These are phyloP conservation scores for Eucommia ulmoides DNA, from an alignment of 257 asterid species.

Conservation along the genomic window DNA sequence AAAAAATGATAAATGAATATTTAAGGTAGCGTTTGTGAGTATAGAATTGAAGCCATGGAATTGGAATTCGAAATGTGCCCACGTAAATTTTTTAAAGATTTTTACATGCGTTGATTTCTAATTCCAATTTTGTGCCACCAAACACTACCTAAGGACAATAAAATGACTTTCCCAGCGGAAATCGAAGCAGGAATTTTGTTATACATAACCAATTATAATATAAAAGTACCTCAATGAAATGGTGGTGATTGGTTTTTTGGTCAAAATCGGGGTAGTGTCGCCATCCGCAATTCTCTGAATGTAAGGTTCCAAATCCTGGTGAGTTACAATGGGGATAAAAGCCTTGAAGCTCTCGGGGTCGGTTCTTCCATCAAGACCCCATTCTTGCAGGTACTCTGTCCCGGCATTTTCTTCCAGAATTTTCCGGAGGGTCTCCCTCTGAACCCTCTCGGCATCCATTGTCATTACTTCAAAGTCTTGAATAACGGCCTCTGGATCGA, in stretches of 20 bases:
- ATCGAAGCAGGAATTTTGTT: no score
- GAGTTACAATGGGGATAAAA: conserved; percentile 61
- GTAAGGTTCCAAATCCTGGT: conserved; percentile 69
- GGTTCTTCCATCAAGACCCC: conserved; percentile 67
- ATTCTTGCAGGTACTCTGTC: conserved; percentile 59
- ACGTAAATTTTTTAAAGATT: no score
- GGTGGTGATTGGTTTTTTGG: conserved; percentile 62
- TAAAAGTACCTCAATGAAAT: conserved; percentile 68
- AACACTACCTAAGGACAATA: no score
- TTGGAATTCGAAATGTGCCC: no score
- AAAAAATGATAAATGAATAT: no score
- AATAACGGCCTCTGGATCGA: conserved; percentile 50
- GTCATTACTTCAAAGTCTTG: conserved; percentile 71
- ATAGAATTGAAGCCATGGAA: no score
- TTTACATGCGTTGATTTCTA: no score
- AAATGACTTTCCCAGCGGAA: no score
- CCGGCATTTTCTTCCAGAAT: conserved; percentile 73
- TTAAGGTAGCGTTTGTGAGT: no score
- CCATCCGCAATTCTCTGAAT: conserved; percentile 76
- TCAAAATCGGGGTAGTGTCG: conserved; percentile 43
- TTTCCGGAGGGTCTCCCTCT: conserved; percentile 53
- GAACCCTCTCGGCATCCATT: conserved; percentile 55
- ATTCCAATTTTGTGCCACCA: no score
- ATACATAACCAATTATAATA: background rate
- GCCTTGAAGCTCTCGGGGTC: conserved; percentile 53